These are phyloP conservation scores for Ligustrum vulgare DNA, from an alignment of 257 asterid species.

Conservation along the genomic window DNA sequence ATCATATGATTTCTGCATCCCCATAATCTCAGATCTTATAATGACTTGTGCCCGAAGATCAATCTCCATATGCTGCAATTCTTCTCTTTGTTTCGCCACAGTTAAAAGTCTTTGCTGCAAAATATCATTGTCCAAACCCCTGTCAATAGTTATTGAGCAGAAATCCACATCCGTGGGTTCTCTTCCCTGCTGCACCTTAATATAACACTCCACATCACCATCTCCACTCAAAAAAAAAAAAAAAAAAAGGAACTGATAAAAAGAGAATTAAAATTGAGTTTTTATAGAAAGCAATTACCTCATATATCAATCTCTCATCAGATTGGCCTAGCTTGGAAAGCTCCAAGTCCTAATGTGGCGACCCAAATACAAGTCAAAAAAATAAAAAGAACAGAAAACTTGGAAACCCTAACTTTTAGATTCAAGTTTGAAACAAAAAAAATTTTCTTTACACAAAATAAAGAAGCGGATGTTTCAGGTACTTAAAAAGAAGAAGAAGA, in stretches of 20 bases:
- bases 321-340: constrained; percentile 67
- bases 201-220: constrained; percentile 34
- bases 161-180: constrained; percentile 73
- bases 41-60: constrained; percentile 76
- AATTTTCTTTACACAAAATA: not conserved
- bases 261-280: constrained; percentile 1
- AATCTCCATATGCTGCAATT: constrained; percentile 71
- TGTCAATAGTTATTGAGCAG: constrained; percentile 63
- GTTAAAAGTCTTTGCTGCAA: constrained; percentile 66
- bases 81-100: constrained; percentile 70
- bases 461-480: not conserved
- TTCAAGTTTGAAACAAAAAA: not conserved
- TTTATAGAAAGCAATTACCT: constrained; percentile 44
- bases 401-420: not conserved
- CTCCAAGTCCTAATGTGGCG: constrained; percentile 39
- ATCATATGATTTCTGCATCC: constrained; percentile 55
- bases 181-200: constrained; percentile 86
- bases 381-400: not conserved
- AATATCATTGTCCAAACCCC: constrained; percentile 57
- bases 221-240: constrained; percentile 24
- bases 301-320: constrained; percentile 83
- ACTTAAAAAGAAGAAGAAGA: not conserved
- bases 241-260: constrained; percentile 29
- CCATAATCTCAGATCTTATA: constrained; percentile 53
- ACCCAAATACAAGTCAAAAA: not conserved